Conservation (phyloP, 371 early-diverging fungal genomes). For the Rhizopus arrhizus region DNA sequence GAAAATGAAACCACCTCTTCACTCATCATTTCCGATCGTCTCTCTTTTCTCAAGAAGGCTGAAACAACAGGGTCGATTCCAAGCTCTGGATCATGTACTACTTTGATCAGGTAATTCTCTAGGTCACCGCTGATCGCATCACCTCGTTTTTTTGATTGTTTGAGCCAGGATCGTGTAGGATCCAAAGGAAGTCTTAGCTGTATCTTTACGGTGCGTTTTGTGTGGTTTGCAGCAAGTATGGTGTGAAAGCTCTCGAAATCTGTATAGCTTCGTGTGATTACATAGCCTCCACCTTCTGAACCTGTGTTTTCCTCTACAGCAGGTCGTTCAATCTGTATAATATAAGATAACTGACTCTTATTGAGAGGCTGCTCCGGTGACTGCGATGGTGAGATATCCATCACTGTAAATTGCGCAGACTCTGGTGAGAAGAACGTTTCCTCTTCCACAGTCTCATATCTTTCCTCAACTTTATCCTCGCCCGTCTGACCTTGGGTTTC, state of each 20-base stretch:
- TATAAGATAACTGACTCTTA: constrained; percentile 37
- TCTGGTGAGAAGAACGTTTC: constrained; percentile 30
- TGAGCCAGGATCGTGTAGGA: constrained; percentile 39
- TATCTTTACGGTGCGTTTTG: constrained; percentile 28
- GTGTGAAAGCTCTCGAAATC: constrained; percentile 52
- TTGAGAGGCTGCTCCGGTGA: constrained; percentile 9
- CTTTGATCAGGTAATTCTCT: constrained; percentile 38
- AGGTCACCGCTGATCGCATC: constrained; percentile 29
- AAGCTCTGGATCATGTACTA: constrained; percentile 45
- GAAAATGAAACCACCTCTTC: constrained; percentile 33
- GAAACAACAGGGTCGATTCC: constrained; percentile 41
- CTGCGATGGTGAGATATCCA: constrained; percentile 43
- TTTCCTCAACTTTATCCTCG: constrained; percentile 11
- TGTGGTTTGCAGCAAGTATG: constrained; percentile 36
- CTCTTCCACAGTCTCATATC: background rate
- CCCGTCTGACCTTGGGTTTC: background rate
- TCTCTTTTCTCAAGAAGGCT: constrained; percentile 50
- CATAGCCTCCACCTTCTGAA: constrained; percentile 56
- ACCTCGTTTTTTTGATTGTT: constrained; percentile 16
- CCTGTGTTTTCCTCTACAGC: constrained; percentile 31
- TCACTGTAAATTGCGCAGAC: constrained; percentile 48
- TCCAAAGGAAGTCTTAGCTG: constrained; percentile 43
- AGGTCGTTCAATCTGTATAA: constrained; percentile 54
- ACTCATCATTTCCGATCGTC: constrained; percentile 20
- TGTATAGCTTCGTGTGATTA: constrained; percentile 47